These are phyloP conservation scores for Penicillium aurantiogriseum DNA, from an alignment of 2,329 filamentous ascomycete species.

Conservation along the genomic window DNA sequence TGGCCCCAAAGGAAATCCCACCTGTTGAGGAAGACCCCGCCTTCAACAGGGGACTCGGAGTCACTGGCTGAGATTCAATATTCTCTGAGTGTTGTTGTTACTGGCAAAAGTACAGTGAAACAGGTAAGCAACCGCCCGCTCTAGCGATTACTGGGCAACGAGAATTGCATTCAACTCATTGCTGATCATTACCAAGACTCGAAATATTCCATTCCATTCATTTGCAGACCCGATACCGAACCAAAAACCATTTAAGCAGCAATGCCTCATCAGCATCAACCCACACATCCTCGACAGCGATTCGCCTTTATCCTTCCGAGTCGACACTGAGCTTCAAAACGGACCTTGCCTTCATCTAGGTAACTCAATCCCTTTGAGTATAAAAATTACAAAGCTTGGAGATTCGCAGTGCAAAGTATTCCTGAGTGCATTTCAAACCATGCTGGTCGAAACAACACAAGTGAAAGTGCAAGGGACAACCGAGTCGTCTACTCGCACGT, in stretches of 20 bases:
- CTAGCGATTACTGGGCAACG: background rate
- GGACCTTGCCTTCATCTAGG: constrained; percentile 15
- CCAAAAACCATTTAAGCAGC: background rate
- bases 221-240: background rate
- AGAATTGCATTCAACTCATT: background rate
- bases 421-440: constrained; percentile 19
- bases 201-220: background rate
- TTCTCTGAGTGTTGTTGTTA: background rate
- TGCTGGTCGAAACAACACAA: constrained; percentile 22
- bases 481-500: constrained; percentile 6
- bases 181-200: background rate
- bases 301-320: background rate
- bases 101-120: background rate
- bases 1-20: background rate
- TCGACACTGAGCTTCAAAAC: constrained; percentile 12
- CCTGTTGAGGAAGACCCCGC: background rate
- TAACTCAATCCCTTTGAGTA: constrained; percentile 12
- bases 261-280: background rate
- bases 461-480: constrained; percentile 5
- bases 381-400: constrained; percentile 10
- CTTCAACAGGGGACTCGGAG: background rate
- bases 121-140: background rate
- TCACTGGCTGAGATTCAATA: background rate
- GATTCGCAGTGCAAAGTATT: background rate
- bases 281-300: background rate